A percentile compares a stretch with the other conserved stretches of the same genome.
Evolutionary conservation across 2,329 filamentous ascomycete genomes (phyloP).

Genomic region (Pezizomycotina sp.): DNA sequence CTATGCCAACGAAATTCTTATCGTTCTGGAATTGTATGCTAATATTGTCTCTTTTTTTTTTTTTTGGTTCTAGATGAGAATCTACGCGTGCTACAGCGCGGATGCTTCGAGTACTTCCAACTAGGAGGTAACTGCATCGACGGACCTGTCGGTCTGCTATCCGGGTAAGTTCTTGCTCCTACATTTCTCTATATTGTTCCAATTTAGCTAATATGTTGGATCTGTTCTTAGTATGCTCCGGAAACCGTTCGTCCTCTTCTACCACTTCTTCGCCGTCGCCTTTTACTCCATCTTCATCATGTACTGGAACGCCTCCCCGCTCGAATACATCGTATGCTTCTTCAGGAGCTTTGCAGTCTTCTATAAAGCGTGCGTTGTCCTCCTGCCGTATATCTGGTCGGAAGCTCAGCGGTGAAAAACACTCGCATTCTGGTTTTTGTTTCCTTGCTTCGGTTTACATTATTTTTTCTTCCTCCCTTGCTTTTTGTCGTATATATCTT

Average conservation of each 20-base stretch:
- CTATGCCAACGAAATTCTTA: not conserved
- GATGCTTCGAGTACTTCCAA: slow-evolving; percentile 88
- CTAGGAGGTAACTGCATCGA: slow-evolving; percentile 53
- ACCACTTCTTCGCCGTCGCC: slow-evolving; percentile 90
- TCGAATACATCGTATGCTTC: slow-evolving; percentile 46
- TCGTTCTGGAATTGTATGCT: not conserved
- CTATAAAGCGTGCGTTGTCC: slow-evolving; percentile 65
- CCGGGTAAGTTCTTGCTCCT: slow-evolving; percentile 34
- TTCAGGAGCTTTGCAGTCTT: slow-evolving; percentile 53
- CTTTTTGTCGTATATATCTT: too few species aligned
- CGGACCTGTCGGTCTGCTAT: slow-evolving; percentile 66
- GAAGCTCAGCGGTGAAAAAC: slow-evolving; percentile 35
- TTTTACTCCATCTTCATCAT: slow-evolving; percentile 68
- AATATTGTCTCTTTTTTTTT: too few species aligned
- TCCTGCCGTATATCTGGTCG: slow-evolving; percentile 62
- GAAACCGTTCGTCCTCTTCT: slow-evolving; percentile 60
- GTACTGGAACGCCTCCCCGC: slow-evolving; percentile 36
- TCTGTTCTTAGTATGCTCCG: slow-evolving; percentile 52
- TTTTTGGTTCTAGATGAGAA: slow-evolving; percentile 45
- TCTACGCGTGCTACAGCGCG: slow-evolving; percentile 63
- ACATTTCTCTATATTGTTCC: not conserved
- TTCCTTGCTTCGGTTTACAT: too few species aligned
- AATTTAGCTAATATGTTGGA: slow-evolving; percentile 2
- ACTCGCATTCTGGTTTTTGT: too few species aligned
- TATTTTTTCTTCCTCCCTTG: too few species aligned